These are phyloP conservation scores for Bothriochloa decipiens DNA, from an alignment of 176 grass and related monocot species.

Conservation along the genomic window DNA sequence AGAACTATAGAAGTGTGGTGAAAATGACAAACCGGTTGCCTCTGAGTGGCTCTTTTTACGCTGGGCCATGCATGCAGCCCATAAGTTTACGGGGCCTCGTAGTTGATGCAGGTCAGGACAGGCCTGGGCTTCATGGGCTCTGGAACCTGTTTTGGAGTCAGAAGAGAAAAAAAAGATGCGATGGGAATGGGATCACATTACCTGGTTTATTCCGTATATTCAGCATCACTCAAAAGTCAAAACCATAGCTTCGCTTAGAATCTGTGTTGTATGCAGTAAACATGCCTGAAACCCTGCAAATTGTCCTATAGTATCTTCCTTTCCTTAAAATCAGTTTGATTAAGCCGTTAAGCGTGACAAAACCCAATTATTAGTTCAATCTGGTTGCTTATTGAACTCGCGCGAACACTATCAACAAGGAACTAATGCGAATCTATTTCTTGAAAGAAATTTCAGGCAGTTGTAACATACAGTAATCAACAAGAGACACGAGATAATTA, in stretches of 20 bases:
- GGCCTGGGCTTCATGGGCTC: no score
- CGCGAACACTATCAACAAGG: not conserved
- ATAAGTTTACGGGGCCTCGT: not conserved
- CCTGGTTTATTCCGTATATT: not conserved
- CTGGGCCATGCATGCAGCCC: not conserved
- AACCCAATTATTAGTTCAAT: not conserved
- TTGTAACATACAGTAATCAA: no score
- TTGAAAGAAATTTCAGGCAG: no score
- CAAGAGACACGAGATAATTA: no score
- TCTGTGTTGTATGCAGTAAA: not conserved
- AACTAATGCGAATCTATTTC: not conserved
- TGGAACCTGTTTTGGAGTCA: no score
- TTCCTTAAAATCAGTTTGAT: no score
- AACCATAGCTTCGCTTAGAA: not conserved
- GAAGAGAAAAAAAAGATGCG: no score
- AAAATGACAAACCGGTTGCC: no score
- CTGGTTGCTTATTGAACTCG: not conserved
- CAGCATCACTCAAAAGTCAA: not conserved
- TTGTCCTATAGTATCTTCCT: not conserved
- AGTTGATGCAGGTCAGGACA: not conserved
- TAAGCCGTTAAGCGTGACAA: no score
- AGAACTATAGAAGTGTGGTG: no score
- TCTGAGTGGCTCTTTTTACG: not conserved
- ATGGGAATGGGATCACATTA: not conserved
- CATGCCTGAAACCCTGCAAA: constrained; percentile 22